Evolutionary conservation across 2,329 filamentous ascomycete genomes (phyloP), one percentile per base, ranked within the genome.

Genomic region (Paecilomyces sp.): DNA sequence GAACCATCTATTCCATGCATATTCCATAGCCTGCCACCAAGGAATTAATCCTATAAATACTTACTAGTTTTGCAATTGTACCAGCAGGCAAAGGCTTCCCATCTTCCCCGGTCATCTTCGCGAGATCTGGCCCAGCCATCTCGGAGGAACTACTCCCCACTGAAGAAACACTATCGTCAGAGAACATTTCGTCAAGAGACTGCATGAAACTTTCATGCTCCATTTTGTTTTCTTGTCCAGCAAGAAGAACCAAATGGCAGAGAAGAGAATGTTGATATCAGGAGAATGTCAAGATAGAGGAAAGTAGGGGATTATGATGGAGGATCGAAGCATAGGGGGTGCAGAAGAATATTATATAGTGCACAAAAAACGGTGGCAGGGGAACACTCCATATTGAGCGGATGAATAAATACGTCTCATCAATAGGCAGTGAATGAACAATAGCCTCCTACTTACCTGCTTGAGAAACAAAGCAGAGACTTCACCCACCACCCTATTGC

Each of bases 61-160:
- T 64, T 71, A 77, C 75, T 68, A 77, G 60, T 67, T 75, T 75
- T 30, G 75, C 73, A 61, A 77, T 70, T 25, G 75, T 76, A 28
- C 72, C 70, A 33, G 74, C 66, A 61, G 70, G 70, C 58, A 70
- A 71, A 58, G 67, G 65, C 56, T 67, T 67, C 61, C 63, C 64
- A 57, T 63, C 65, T 41, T 65, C 60, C 58, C 66, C 73, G 56
- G 68, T 65, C 67, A 74, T 71, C 56, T 66, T 72, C 58, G 63
- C 59, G 22, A 62, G 52, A 59, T 65, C 63, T 57, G 64, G 62
- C 25, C 64, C 64, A 55, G 65, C 63, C 66, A 68, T 68, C 55
- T 62, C 60, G 55, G n/a, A 58, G 58, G 59, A 28, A 34, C 22
- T 31, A 41, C 28, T 55, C 33, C 47, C 36, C n/a, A 54, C 54